Conservation (phyloP, 2,329 filamentous ascomycete species). For the Alternaria hordeiaustralica region DNA sequence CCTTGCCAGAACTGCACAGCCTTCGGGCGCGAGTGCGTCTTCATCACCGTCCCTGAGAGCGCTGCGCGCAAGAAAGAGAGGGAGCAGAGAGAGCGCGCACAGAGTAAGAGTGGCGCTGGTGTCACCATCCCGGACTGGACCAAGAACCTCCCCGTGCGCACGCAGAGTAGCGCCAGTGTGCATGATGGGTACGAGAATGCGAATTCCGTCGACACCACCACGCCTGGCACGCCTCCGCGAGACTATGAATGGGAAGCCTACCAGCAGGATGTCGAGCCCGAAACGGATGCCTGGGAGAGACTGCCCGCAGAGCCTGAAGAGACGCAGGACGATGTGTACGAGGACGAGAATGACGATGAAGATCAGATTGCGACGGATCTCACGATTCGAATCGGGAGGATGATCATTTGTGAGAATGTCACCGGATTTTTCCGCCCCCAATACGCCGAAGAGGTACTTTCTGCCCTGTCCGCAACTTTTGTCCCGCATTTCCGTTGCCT, state of each 20-base stretch:
- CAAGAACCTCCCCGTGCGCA: constrained; percentile 45
- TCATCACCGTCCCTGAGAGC: constrained; percentile 49
- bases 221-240: constrained; percentile 46
- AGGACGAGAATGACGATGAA: constrained; percentile 49
- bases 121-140: constrained; percentile 43
- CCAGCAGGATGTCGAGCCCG: constrained; percentile 47
- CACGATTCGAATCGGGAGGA: constrained; percentile 47
- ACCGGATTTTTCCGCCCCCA: constrained; percentile 49
- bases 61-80: constrained; percentile 47
- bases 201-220: constrained; percentile 42
- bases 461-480: constrained; percentile 19
- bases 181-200: constrained; percentile 37
- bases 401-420: constrained; percentile 50
- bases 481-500: constrained; percentile 6
- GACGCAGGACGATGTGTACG: constrained; percentile 47
- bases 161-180: constrained; percentile 33
- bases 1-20: constrained; percentile 50
- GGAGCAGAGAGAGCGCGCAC: constrained; percentile 41
- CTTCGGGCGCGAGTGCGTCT: constrained; percentile 48
- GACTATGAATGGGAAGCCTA: constrained; percentile 51
- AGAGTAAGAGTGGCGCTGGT: constrained; percentile 36
- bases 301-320: constrained; percentile 47
- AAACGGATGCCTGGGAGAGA: constrained; percentile 46
- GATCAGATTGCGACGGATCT: constrained; percentile 48
- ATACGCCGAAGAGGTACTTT: constrained; percentile 50